These are phyloP conservation scores for Ophiostoma angusticollis DNA, from an alignment of 2,329 filamentous ascomycete species.

Conservation along the genomic window DNA sequence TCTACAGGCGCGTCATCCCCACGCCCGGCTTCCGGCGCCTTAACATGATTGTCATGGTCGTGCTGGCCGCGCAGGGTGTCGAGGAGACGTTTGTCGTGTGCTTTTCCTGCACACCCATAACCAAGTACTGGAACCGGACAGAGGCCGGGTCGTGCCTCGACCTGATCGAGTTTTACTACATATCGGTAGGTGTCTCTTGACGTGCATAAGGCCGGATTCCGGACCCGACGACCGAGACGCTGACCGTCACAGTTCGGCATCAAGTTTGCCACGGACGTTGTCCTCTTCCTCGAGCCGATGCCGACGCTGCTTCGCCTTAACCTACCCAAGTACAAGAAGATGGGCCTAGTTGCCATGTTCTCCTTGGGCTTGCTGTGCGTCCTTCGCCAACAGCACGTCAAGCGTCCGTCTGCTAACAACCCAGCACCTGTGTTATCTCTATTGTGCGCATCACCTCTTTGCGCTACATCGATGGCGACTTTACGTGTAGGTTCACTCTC, in stretches of 20 bases:
- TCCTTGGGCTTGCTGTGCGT: slow-evolving; percentile 25
- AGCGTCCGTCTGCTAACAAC: background rate
- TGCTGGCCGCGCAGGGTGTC: slow-evolving; percentile 4
- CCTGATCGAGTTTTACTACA: slow-evolving; percentile 4
- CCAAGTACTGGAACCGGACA: slow-evolving; percentile 4
- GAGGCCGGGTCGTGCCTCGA: slow-evolving; percentile 1
- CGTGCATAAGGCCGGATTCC: too few species aligned
- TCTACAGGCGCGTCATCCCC: slow-evolving; percentile 5
- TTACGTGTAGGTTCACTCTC: slow-evolving; percentile 23
- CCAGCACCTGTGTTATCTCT: slow-evolving; percentile 24
- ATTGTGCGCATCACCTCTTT: slow-evolving; percentile 27
- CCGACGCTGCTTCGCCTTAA: slow-evolving; percentile 4
- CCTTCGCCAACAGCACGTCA: background rate
- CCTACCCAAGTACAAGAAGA: slow-evolving; percentile 17
- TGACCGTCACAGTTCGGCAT: slow-evolving; percentile 1
- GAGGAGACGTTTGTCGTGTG: slow-evolving; percentile 8
- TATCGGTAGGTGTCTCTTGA: background rate
- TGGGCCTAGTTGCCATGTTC: slow-evolving; percentile 23
- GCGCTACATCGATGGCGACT: slow-evolving; percentile 19
- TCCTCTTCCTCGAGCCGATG: slow-evolving; percentile 5
- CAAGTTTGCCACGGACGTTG: slow-evolving; percentile 4
- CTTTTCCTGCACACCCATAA: slow-evolving; percentile 5
- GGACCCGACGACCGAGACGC: background rate
- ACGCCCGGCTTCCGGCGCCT: slow-evolving; percentile 2
- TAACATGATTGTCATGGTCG: slow-evolving; percentile 3